These are phyloP conservation scores for Capsaspora owczarzaki DNA, from an alignment of 78 protist genomes.

Conservation along the genomic window DNA sequence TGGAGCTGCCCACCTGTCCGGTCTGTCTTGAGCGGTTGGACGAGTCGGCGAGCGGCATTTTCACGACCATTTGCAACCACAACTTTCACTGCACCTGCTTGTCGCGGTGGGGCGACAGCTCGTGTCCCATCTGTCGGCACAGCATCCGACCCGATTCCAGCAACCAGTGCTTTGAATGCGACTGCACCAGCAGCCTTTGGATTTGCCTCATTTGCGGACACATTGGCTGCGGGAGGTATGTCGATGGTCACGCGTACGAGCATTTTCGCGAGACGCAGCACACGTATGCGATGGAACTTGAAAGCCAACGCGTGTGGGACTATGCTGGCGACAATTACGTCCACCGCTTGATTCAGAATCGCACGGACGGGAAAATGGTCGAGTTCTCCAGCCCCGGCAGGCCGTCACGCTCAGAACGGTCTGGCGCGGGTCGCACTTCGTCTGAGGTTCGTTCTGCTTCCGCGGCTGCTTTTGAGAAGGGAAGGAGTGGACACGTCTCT, in stretches of 20 bases:
- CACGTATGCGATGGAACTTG: slow-evolving; percentile 73
- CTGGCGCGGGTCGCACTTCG: too few species aligned
- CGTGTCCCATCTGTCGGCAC: slow-evolving; percentile 39
- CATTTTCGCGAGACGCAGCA: slow-evolving; percentile 81
- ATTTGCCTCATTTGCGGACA: slow-evolving; percentile 83
- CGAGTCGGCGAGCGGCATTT: slow-evolving; percentile 53
- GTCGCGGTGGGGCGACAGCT: slow-evolving; percentile 29
- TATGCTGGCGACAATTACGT: slow-evolving; percentile 76
- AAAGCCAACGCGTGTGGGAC: slow-evolving; percentile 89
- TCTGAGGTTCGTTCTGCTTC: too few species aligned
- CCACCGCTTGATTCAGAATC: slow-evolving; percentile 55
- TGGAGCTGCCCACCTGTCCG: slow-evolving; percentile 82
- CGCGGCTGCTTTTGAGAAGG: too few species aligned
- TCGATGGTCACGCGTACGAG: slow-evolving; percentile 64
- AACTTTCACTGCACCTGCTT: slow-evolving; percentile 70
- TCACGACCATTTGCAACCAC: slow-evolving; percentile 82
- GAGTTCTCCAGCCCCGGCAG: slow-evolving; percentile 28
- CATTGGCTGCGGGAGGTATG: slow-evolving; percentile 75
- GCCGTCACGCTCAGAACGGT: background rate
- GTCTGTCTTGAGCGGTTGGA: slow-evolving; percentile 81
- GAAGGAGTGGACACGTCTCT: background rate
- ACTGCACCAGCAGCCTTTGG: slow-evolving; percentile 64
- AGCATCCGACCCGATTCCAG: background rate
- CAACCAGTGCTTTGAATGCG: slow-evolving; percentile 13
- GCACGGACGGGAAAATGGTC: slow-evolving; percentile 67